These are phyloP conservation scores for Capsicum pubescens DNA, from an alignment of 257 asterid species.

Conservation along the genomic window DNA sequence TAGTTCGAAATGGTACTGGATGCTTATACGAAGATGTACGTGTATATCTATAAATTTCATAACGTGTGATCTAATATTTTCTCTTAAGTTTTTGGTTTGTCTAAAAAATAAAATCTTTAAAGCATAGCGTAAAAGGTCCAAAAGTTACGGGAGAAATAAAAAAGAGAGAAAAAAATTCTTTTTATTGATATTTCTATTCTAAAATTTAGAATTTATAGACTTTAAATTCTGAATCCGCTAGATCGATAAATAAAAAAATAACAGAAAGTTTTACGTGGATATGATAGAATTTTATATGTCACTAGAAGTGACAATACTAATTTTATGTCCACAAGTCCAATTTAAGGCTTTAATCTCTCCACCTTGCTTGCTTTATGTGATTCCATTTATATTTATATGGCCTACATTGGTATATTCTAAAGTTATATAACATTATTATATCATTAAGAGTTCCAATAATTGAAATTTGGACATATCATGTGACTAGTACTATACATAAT, in stretches of 20 bases:
- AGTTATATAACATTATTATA: neutral
- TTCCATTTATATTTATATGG: neutral
- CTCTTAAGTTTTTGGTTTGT: too few relatives aligned
- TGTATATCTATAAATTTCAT: too few relatives aligned
- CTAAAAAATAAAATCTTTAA: too few relatives aligned
- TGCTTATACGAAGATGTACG: too few relatives aligned
- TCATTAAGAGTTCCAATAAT: neutral
- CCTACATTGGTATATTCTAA: neutral
- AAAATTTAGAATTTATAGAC: neutral
- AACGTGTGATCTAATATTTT: too few relatives aligned
- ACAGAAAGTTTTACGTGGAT: neutral
- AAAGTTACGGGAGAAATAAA: too few relatives aligned
- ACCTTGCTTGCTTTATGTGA: constrained; percentile 5
- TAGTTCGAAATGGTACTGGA: too few relatives aligned
- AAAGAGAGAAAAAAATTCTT: too few relatives aligned
- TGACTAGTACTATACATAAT: neutral
- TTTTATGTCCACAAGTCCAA: neutral
- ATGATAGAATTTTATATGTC: neutral
- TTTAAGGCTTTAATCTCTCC: neutral
- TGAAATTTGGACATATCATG: neutral
- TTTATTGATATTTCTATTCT: neutral
- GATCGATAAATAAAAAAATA: neutral
- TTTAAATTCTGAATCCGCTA: neutral
- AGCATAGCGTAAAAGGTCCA: too few relatives aligned
- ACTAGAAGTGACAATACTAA: neutral